Base-by-base conservation (phyloP, 495 filamentous ascomycete species). In the Lasiosphaeriaceae sp. region DNA sequence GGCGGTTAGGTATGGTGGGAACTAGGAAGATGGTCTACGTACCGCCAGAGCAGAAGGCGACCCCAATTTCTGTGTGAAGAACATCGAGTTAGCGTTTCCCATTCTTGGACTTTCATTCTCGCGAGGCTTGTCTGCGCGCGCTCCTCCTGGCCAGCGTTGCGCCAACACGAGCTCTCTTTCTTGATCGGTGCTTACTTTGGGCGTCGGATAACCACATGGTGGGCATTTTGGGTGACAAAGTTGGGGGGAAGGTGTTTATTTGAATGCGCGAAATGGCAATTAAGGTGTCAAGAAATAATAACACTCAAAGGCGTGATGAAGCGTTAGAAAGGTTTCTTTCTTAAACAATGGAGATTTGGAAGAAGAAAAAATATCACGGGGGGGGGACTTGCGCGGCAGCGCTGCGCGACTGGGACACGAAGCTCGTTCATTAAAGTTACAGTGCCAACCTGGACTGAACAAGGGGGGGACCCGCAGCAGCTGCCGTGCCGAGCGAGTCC, bases 41-140 rank as follows among this genome's bases (percentile, higher is more conserved):
- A 94, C 91, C 93, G 61, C 89, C 91, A 67, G 88, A 90, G 80
- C 91, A 96, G 79, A 97, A 97, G 72, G 90, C 87, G 52, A 96
- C 90, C 59, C 94, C 94, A 62, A 96, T 87, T 75, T 97, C 94
- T 98, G 21, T 29, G 31, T 9, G 17, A 52, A 22, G 21, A 16
- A 26, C 20, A 39, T 55, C 9, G 14, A 43, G 45, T 64, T 72
- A 66, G 74, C 66, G 47, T 52, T n/a, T 60, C 14, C 47, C 46
- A 19, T 22, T 23, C n/a, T 20, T 45, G 21, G 26, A 41, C 34
- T 26, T 47, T 17, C n/a, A n/a, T n/a, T n/a, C n/a, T n/a, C n/a
- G n/a, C n/a, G n/a, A n/a, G n/a, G n/a, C n/a, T n/a, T n/a, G n/a
- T n/a, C n/a, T n/a, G n/a, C n/a, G n/a, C n/a, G n/a, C n/a, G n/a